Percentiles rank a stretch among this genome's conserved stretches.
Evolutionary conservation across 495 filamentous ascomycete species (phyloP).

Genomic region (Annulohypoxylon maeteangense): DNA sequence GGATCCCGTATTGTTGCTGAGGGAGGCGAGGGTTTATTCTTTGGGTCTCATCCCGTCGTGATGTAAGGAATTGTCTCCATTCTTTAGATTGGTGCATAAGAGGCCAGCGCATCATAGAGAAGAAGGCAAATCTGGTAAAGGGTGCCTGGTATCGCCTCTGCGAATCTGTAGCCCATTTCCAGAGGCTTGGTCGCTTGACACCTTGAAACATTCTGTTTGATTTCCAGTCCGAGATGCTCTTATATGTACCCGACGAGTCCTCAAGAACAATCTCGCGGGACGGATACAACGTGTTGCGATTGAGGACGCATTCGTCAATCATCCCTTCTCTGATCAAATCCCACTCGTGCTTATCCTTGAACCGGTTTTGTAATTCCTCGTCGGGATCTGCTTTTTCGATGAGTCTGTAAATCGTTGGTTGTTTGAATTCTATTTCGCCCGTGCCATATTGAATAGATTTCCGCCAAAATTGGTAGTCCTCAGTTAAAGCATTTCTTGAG

Average conservation of each 20-base stretch:
- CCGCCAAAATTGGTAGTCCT: conserved; percentile 32
- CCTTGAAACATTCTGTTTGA: conserved; percentile 25
- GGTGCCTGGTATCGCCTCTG: conserved; percentile 45
- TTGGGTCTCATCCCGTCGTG: conserved; percentile 32
- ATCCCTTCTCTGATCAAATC: conserved; percentile 44
- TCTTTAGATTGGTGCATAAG: conserved; percentile 18
- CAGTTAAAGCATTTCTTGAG: conserved; percentile 11
- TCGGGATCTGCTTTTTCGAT: conserved; percentile 34
- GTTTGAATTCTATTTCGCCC: conserved; percentile 34
- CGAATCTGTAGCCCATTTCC: conserved; percentile 45
- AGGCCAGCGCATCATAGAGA: conserved; percentile 47
- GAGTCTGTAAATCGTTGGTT: conserved; percentile 28
- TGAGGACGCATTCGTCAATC: conserved; percentile 46
- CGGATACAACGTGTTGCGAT: conserved; percentile 45
- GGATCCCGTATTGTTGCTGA: conserved; percentile 37
- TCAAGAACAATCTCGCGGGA: conserved; percentile 29
- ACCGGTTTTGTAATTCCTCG: neutral
- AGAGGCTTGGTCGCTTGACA: conserved; percentile 41
- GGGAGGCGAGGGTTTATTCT: conserved; percentile 29
- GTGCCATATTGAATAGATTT: conserved; percentile 29
- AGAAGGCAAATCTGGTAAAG: conserved; percentile 37
- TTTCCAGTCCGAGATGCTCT: neutral
- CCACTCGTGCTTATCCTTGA: neutral
- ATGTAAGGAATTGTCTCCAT: conserved; percentile 17
- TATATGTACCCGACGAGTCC: conserved; percentile 27